Conservation (phyloP, 2,329 filamentous ascomycete genomes). For the Calonectria pteridis region DNA sequence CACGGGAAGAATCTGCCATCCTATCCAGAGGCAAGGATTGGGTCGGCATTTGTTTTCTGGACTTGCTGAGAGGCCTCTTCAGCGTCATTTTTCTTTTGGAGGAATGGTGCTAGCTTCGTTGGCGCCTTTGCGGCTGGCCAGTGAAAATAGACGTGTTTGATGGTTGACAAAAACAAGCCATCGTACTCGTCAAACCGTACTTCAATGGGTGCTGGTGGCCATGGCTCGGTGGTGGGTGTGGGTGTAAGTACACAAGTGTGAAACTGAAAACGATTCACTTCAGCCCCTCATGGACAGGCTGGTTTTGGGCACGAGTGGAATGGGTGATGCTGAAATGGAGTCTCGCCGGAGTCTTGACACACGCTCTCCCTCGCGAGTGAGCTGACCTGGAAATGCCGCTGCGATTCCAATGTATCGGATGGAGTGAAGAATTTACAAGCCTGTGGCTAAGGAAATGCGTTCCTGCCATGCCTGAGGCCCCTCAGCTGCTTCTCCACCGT, state of each 20-base stretch:
- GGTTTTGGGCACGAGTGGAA: background rate
- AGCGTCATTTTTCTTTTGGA: background rate
- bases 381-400: background rate
- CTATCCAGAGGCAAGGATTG: slow-evolving; percentile 3
- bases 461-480: background rate
- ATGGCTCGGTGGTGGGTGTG: background rate
- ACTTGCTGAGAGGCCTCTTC: background rate
- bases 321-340: background rate
- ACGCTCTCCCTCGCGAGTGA: background rate
- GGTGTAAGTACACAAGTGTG: background rate
- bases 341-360: background rate
- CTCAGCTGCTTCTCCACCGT: background rate
- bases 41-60: slow-evolving; percentile 9
- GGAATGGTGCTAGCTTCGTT: background rate
- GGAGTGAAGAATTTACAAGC: background rate
- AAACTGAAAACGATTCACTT: background rate
- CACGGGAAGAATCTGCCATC: background rate
- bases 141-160: background rate
- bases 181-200: background rate
- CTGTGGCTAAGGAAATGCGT: background rate
- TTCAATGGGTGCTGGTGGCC: background rate
- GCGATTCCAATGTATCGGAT: background rate
- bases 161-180: slow-evolving; percentile 1
- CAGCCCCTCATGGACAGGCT: background rate
- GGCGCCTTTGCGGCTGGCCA: background rate